Conservation (phyloP, 768 basidiomycete genomes). For the Lentinula sp. region DNA sequence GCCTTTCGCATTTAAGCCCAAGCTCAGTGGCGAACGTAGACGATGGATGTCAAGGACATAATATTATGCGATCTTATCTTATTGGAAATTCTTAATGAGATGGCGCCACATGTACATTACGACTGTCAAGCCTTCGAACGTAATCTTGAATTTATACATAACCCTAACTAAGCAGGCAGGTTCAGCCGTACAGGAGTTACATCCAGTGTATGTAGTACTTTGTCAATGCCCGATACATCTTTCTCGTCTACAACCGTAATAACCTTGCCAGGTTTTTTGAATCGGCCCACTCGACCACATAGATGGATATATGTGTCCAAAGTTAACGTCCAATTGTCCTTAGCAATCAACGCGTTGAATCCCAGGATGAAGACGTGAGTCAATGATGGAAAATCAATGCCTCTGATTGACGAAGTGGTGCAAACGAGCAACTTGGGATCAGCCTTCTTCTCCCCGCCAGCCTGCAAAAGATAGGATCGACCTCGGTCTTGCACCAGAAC, state of each 20-base stretch:
- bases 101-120: not conserved
- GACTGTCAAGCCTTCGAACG: not conserved
- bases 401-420: conserved; percentile 65
- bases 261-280: conserved; percentile 61
- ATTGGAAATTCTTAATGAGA: not conserved
- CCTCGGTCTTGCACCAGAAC: conserved; percentile 38
- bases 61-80: not conserved
- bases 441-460: conserved; percentile 28
- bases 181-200: conserved; percentile 40
- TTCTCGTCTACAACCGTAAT: conserved; percentile 50
- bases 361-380: conserved; percentile 75
- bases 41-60: not conserved
- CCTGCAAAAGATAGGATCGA: conserved; percentile 34
- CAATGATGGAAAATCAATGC: conserved; percentile 65
- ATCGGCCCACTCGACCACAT: conserved; percentile 72
- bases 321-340: conserved; percentile 16
- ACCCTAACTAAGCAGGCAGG: conserved; percentile 43
- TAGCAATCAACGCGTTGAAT: conserved; percentile 16
- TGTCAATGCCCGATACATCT: conserved; percentile 34
- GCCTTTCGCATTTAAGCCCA: not conserved
- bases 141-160: not conserved
- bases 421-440: conserved; percentile 62
- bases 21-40: not conserved
- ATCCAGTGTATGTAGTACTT: conserved; percentile 39
- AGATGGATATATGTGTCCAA: conserved; percentile 65